Base-by-base conservation (phyloP, 2,329 filamentous ascomycete genomes). In the Chaetomium olivaceum region DNA sequence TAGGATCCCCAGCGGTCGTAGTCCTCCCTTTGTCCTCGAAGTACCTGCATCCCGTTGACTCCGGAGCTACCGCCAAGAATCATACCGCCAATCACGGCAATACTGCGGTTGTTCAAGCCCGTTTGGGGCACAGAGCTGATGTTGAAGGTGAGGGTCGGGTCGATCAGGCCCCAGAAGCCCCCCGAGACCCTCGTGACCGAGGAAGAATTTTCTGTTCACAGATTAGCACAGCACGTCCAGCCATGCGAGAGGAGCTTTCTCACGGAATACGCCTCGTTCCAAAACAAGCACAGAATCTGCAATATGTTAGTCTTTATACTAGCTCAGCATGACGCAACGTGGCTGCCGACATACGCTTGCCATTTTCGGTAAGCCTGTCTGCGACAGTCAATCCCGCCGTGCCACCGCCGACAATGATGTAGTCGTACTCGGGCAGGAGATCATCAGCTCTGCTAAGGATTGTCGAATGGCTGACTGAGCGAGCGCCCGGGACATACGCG, bases 31-130 rank as follows among this genome's bases (percentile, higher is more conserved):
- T 72, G 70, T 2, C 73, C 74, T 1, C 74, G 70, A n/a, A 73
- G 68, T 25, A 72, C 71, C 46, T 73, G 68, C 69, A 75, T 71
- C 9, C 73, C 74, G 48, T 74, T 74, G 46, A 73, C 67, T 11
- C 68, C 72, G 0, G 73, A 74, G 31, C 72, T 73, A n/a, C 74
- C 74, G 19, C 74, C 74, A 4, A 76, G 68, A 46, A 73, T 65
- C 21, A 62, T 43, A 1, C 73, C 74, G 25, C 64, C 67, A 16
- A 68, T 46, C 11, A 74, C 69, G n/a, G 57, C 50, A 59, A 71
- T 64, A 29, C 56, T 67, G 27, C 71, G 68, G 58, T 70, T 69
- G 58, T 71, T 70, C 14, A 74, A 59, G 6, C 57, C 64, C 11
- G 58, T 19, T 43, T 72, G 71, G 4, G 72, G 71, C 3, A 71